Base-by-base conservation (phyloP, 2,329 filamentous ascomycete genomes). In the Fusarium mexicanum region DNA sequence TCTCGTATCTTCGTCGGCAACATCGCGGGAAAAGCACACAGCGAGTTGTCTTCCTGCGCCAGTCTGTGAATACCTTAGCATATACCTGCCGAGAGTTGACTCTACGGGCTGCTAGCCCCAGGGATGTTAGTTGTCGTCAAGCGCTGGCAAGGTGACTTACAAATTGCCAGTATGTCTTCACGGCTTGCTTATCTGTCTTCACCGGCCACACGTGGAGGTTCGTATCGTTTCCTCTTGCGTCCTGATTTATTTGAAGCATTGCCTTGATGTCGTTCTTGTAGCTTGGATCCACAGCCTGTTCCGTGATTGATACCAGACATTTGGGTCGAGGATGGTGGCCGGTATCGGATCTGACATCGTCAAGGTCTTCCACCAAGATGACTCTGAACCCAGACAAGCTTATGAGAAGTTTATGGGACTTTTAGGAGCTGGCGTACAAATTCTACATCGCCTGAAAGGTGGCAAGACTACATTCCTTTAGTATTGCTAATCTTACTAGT, bases 261-360 rank as follows among this genome's bases (percentile, higher is more conserved):
- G 20, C 63, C 55, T n/a, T 44, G 43, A 61, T 82, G 79, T 6
- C 63, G 33, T 38, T 72, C 67, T n/a, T 62, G 51, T 79, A 77
- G 33, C 71, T 69, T 1, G 22, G 33, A 73, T 81, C 79, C 40
- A 82, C 80, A 20, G 80, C 76, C 14, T 66, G 72, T 61, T 83
- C 81, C 13, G 78, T 79, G 26, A 83, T 40, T 80, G 73, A 63
- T 81, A 82, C 81, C 80, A 82, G 18, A 69, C 77, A 55, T 83
- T 81, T 31, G 78, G 59, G 72, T 83, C 78, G 64, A 83, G 66
- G 33, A 71, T 76, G 20, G 68, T 77, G 24, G 78, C 68, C 10
- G 64, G 46, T 37, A 22, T n/a, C 31, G 61, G 57, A 47, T 64
- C 50, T 16, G 57, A n/a, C 55, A 67, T 53, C 20, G n/a, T 29